Evolutionary conservation across 306 rosid genomes (phyloP).

Genomic region (Hippophae gyantsensis): DNA sequence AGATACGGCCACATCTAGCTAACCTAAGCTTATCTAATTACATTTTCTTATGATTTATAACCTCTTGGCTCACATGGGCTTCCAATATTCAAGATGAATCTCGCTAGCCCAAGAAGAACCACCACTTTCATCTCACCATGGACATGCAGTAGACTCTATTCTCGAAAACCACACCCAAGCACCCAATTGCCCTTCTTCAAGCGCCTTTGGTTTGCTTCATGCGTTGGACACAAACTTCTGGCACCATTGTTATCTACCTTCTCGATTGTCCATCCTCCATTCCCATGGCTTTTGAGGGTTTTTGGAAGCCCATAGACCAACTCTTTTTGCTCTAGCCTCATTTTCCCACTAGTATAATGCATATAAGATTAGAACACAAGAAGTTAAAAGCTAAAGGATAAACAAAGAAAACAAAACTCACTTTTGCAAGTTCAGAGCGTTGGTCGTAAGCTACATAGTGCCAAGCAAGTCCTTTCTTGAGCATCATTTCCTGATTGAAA

Average conservation of each 20-base stretch:
- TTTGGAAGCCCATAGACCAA: constrained; percentile 72
- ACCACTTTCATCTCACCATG: too few species aligned
- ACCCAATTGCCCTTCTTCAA: too few species aligned
- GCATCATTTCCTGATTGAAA: constrained; percentile 60
- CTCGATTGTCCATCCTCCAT: constrained; percentile 43
- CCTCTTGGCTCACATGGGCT: too few species aligned
- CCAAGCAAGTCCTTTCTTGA: constrained; percentile 81
- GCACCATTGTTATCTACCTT: not conserved
- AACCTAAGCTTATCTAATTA: too few species aligned
- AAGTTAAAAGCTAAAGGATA: not conserved
- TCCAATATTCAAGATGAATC: too few species aligned
- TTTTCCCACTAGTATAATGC: constrained; percentile 55
- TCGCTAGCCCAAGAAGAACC: too few species aligned
- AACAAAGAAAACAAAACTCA: constrained; percentile 12
- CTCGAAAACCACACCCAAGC: too few species aligned
- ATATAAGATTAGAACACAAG: not conserved
- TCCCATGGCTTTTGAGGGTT: constrained; percentile 96
- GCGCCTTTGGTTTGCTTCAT: too few species aligned
- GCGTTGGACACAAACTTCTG: too few species aligned
- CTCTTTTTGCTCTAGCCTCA: constrained; percentile 46
- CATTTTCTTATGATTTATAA: too few species aligned
- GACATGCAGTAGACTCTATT: too few species aligned
- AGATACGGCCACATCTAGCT: too few species aligned
- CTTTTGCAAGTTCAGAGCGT: constrained; percentile 50
- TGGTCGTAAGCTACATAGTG: constrained; percentile 70